Evolutionary conservation across 345 rosid species (phyloP).

Genomic region (Salix dunnii): DNA sequence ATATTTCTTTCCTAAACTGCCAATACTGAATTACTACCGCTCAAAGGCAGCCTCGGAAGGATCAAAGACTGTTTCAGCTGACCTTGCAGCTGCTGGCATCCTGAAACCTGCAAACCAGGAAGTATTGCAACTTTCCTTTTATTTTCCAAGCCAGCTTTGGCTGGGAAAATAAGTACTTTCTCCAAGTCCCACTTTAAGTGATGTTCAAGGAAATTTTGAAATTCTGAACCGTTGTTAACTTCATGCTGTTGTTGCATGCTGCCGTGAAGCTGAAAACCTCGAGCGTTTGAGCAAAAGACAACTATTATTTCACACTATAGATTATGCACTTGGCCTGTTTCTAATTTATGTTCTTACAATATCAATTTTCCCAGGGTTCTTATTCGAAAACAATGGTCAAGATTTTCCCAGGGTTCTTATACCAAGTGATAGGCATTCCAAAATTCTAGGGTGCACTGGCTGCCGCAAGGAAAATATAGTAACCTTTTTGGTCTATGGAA

Average conservation of each 20-base stretch:
- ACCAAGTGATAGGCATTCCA: not conserved
- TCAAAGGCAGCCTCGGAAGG: constrained; percentile 89
- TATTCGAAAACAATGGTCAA: constrained; percentile 69
- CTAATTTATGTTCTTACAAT: constrained; percentile 65
- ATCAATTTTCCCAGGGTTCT: constrained; percentile 81
- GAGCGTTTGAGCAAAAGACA: constrained; percentile 56
- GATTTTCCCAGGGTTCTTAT: no score
- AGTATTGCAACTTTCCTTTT: not conserved
- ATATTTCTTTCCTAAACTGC: constrained; percentile 59
- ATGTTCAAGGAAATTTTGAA: no score
- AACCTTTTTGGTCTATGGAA: not conserved
- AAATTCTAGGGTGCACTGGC: not conserved
- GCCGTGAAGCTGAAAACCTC: constrained; percentile 29
- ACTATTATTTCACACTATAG: constrained; percentile 53
- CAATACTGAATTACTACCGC: constrained; percentile 76
- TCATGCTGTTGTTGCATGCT: constrained; percentile 29
- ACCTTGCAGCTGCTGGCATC: constrained; percentile 86
- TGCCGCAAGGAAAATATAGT: not conserved
- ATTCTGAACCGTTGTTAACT: no score
- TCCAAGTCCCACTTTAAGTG: no score
- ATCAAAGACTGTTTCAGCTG: constrained; percentile 73
- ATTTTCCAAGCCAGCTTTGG: not conserved
- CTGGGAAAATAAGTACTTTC: no score
- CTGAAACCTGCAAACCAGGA: constrained; percentile 23
- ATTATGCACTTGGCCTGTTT: constrained; percentile 56